A percentile compares a stretch with the other conserved stretches of the same genome.
phyloP scores from a whole-genome alignment of 805 yeast genomes.

The Yarrowia sp. region DNA sequence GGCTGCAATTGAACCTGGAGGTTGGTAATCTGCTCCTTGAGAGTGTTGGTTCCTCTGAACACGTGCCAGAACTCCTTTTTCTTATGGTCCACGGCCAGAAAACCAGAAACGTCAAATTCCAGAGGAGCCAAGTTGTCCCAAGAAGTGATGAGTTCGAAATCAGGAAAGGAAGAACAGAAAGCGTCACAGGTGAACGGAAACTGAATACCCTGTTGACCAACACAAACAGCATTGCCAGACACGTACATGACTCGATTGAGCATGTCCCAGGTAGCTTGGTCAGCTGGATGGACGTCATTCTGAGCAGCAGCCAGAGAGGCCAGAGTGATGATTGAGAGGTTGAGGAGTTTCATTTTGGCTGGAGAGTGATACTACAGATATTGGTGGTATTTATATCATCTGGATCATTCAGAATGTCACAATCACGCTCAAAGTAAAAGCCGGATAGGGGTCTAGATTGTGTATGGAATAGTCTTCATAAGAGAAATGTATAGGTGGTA shows the following conservation, averaged over 20 bases:
- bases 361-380: background rate
- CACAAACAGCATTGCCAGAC: background rate
- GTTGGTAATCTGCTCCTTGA: background rate
- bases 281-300: background rate
- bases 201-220: background rate
- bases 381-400: too few species aligned
- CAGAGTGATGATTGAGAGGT: background rate
- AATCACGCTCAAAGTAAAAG: too few species aligned
- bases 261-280: background rate
- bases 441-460: too few species aligned
- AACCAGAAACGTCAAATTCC: background rate
- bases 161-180: background rate
- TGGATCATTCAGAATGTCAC: too few species aligned
- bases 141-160: background rate
- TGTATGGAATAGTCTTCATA: too few species aligned
- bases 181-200: background rate
- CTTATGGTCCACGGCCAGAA: slow-evolving; percentile 3
- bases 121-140: background rate
- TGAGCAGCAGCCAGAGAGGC: background rate
- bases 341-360: background rate
- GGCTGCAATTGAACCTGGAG: background rate
- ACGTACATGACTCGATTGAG: background rate
- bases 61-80: slow-evolving; percentile 9
- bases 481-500: too few species aligned
- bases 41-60: background rate